Percentiles rank a stretch among this genome's conserved stretches.
These are phyloP conservation scores for Pneumocystis sp. DNA, from an alignment of 1,139 yeast genomes.

Conservation along the genomic window DNA sequence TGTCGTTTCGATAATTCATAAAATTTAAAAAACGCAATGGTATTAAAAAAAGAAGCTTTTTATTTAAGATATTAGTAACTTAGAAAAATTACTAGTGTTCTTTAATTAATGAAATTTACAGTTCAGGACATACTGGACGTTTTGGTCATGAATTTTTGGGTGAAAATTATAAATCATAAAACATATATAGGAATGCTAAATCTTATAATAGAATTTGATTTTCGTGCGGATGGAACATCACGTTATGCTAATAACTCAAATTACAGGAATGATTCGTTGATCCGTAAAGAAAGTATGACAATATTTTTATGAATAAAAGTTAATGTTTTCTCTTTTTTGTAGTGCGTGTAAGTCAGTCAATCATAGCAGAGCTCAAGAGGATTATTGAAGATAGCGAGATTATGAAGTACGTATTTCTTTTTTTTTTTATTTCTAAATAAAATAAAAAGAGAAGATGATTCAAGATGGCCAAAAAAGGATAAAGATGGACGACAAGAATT, in stretches of 20 bases:
- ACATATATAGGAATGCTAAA: neutral
- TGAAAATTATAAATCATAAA: constrained; percentile 8
- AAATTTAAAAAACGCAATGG: neutral
- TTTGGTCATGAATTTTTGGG: constrained; percentile 34
- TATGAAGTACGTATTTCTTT: constrained; percentile 14
- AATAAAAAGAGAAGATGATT: constrained; percentile 26
- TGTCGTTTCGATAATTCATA: neutral
- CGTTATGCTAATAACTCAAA: constrained; percentile 35
- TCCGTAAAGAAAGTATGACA: constrained; percentile 26
- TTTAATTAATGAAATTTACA: constrained; percentile 9
- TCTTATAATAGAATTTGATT: constrained; percentile 27
- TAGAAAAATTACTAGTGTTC: neutral
- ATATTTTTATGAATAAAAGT: neutral
- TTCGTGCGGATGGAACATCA: constrained; percentile 24
- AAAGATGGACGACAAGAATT: constrained; percentile 33
- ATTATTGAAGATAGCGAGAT: constrained; percentile 30
- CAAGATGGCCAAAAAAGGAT: constrained; percentile 30
- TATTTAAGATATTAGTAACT: constrained; percentile 12
- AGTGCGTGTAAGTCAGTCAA: constrained; percentile 27
- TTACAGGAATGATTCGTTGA: constrained; percentile 31
- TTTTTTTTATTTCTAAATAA: neutral
- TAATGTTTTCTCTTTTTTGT: neutral
- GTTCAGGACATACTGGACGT: constrained; percentile 31
- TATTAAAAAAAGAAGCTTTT: neutral
- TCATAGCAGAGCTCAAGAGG: constrained; percentile 25